Evolutionary conservation across 306 rosid genomes (phyloP), one percentile per base, ranked within the genome.

Genomic region (Senna siamea): DNA sequence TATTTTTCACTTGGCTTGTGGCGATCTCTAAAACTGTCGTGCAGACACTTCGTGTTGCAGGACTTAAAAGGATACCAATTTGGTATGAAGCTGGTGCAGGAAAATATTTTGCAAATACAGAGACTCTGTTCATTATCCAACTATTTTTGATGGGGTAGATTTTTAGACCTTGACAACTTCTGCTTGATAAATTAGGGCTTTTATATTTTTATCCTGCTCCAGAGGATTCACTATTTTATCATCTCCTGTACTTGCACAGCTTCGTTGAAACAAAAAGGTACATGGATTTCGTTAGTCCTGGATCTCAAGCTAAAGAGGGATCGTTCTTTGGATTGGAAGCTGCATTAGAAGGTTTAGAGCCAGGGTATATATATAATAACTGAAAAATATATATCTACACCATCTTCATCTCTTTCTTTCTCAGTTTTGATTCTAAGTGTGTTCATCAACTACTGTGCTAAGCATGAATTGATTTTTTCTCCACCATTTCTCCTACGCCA

Each of bases 11-110:
- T n/a, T n/a, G 1, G 18, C 18, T 13, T 13, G 18, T 15, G 52
- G 30, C 28, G 14, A 14, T 48, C 26, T 71, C 54, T 51, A 9
- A 46, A 69, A 43, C 43, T 64, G 34, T 32, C 64, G 34, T 84
- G 90, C 95, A 89, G 95, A 60, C 92, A 56, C 92, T 94, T 80
- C 96, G 95, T 13, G 90, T 85, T 26, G 81, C 93, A 23, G 95
- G 97, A 77, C 6, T 87, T 54, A 74, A 85, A 44, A 71, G 73
- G 23, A 43, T 92, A 59, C 99, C 97, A 3, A 57, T 94, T 60
- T 94, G 97, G 97, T 94, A 82, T 76, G 85, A 85, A 75, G 96
- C 99, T 0, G 98, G 97, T 59, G 97, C 97, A 35, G 80, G 74
- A 15, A 88, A 89, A 72, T 94, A 73, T 56, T 61, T 92, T 75